These are phyloP conservation scores for Erodium texanum DNA, from an alignment of 441 rosid genomes.

Conservation along the genomic window DNA sequence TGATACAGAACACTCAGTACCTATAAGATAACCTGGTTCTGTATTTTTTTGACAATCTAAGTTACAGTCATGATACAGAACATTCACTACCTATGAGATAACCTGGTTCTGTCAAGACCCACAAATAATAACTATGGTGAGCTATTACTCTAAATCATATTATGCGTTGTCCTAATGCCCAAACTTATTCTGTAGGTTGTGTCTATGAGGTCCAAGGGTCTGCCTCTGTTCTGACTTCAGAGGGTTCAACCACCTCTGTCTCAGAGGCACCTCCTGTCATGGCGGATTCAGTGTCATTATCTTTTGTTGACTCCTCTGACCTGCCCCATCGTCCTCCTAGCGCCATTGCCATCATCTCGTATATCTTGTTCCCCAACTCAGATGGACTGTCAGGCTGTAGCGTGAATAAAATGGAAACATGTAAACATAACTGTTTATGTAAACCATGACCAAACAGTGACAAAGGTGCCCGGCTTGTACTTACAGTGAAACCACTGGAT, in stretches of 20 bases:
- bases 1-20: no score
- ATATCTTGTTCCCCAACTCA: conserved; percentile 83
- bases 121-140: no score
- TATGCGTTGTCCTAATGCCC: neutral
- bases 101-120: no score
- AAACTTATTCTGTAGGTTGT: neutral
- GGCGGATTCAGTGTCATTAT: neutral
- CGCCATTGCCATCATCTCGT: conserved; percentile 97
- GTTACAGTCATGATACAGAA: no score
- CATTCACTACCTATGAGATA: no score
- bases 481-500: conserved; percentile 91
- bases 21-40: no score
- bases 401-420: neutral
- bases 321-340: conserved; percentile 98
- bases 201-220: conserved; percentile 56
- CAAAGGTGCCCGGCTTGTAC: conserved; percentile 7
- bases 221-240: conserved; percentile 72
- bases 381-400: conserved; percentile 95
- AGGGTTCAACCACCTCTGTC: conserved; percentile 74
- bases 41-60: no score
- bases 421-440: neutral
- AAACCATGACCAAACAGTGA: neutral
- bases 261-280: conserved; percentile 21
- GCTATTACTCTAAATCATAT: no score
- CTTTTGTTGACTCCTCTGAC: conserved; percentile 27